phyloP scores from a whole-genome alignment of 1,284 basidiomycete species.

The Coniferiporia sulphurascens region DNA sequence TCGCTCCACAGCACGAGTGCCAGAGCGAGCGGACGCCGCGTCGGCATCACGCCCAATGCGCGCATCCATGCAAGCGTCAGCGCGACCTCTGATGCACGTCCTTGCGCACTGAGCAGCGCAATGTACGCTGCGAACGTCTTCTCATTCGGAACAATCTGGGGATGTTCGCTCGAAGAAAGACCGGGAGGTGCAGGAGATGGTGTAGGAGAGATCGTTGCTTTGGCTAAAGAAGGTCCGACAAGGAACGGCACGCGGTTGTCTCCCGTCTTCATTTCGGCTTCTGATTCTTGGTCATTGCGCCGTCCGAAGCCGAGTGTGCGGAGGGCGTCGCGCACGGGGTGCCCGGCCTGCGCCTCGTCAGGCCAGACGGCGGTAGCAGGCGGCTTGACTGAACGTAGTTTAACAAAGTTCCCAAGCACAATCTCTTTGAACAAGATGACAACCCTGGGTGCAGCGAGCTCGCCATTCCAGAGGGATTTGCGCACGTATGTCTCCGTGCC shows the following conservation, averaged over 20 bases:
- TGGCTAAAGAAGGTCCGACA: background rate
- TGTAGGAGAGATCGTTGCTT: background rate
- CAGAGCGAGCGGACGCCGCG: conserved; percentile 49
- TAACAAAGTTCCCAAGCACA: conserved; percentile 47
- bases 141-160: conserved; percentile 44
- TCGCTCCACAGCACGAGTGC: conserved; percentile 71
- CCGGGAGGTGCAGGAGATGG: background rate
- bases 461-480: conserved; percentile 43
- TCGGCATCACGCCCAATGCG: conserved; percentile 49
- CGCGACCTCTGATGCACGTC: conserved; percentile 55
- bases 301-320: conserved; percentile 4
- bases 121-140: conserved; percentile 59
- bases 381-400: conserved; percentile 24
- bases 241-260: background rate
- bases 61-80: conserved; percentile 78
- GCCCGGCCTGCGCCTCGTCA: conserved; percentile 17
- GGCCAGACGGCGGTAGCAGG: conserved; percentile 31
- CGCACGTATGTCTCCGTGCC: background rate
- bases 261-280: background rate
- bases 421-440: conserved; percentile 45
- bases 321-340: conserved; percentile 3
- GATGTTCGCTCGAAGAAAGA: conserved; percentile 22
- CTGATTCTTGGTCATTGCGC: background rate
- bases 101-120: conserved; percentile 51
- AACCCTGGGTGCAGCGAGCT: conserved; percentile 40